Percentiles rank a stretch among this genome's conserved stretches.
These are phyloP conservation scores for Cokeromyces recurvatus DNA, from an alignment of 371 early-diverging fungal genomes.

Conservation along the genomic window DNA sequence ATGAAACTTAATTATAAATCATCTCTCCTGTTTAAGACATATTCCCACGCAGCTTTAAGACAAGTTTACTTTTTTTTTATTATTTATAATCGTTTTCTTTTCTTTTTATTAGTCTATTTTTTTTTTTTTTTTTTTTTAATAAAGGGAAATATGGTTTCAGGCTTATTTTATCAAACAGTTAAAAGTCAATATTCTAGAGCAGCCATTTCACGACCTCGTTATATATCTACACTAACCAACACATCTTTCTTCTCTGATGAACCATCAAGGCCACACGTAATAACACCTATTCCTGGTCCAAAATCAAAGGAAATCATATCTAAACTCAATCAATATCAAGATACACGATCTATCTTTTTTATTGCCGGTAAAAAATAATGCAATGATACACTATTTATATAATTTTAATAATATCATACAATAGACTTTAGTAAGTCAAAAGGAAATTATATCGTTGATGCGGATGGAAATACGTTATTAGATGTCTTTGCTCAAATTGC, in stretches of 20 bases:
- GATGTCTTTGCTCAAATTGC: slow-evolving; percentile 76
- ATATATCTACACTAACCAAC: too few relatives aligned
- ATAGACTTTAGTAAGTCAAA: slow-evolving; percentile 62
- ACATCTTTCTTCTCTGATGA: slow-evolving; percentile 25
- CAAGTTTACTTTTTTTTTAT: too few relatives aligned
- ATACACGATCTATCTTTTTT: slow-evolving; percentile 42
- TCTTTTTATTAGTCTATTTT: too few relatives aligned
- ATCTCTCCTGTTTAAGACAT: too few relatives aligned
- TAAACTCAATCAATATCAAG: slow-evolving; percentile 36
- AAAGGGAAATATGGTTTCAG: too few relatives aligned
- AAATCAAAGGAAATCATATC: slow-evolving; percentile 30
- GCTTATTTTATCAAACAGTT: too few relatives aligned
- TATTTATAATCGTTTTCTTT: too few relatives aligned
- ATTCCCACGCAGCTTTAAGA: too few relatives aligned
- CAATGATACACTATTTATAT: neutral
- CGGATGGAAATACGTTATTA: slow-evolving; percentile 66
- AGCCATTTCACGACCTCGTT: too few relatives aligned
- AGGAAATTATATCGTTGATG: slow-evolving; percentile 75
- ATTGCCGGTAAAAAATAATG: slow-evolving; percentile 32
- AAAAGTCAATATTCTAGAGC: too few relatives aligned
- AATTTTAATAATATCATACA: neutral
- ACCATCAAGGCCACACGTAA: slow-evolving; percentile 29
- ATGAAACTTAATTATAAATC: too few relatives aligned
- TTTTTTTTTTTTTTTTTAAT: too few relatives aligned
- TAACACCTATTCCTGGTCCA: slow-evolving; percentile 43